Evolutionary conservation across 192 early-diverging fungal genomes (phyloP), one percentile per base, ranked within the genome.

Genomic region (Backusella mclennaniae): DNA sequence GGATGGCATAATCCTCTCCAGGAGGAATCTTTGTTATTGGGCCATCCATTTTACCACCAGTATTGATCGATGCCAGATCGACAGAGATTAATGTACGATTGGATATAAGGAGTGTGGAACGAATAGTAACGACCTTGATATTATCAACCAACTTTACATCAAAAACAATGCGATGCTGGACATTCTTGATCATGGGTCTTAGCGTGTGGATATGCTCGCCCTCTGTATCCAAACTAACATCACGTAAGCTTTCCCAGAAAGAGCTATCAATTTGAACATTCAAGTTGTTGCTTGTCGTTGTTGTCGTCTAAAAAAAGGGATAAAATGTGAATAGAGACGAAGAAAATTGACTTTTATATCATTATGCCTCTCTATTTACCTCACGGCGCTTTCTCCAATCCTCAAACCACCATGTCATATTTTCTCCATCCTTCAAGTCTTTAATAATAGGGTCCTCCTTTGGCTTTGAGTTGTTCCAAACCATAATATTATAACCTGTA

Each of bases 341-440:
- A 23, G 4, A 29, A 15, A 49, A 21, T 53, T 53, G 19, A 35
- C 19, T 33, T 41, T 14, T 7, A 52, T 71, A 29, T 19, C 14
- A 38, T 39, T 12, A 44, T 35, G 11, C 44, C 36, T n/a, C 36
- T 5, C 53, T 56, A 67, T 41, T 76, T 79, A 93, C 94, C 85
- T 97, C 96, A 70, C 97, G 92, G 83, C 93, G 90, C 42, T 89
- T 91, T 71, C 95, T 87, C 97, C 97, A 99, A 79, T 99, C 96
- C 73, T 97, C 96, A 76, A 98, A 98, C n/a, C 95, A 88, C 97
- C 97, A 99, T 49, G 93, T 88, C 19, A 95, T 85, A 26, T 92
- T 92, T 31, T 89, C 83, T 19, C 92, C 91, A 75, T 95, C 89
- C 23, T 87, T 81, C n/a, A 96, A 69, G 74, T 89, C 80, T 35